Percentiles rank a stretch among this genome's conserved stretches.
Conservation (phyloP, 78 protist species). For the Chrysochromulina parva region DNA sequence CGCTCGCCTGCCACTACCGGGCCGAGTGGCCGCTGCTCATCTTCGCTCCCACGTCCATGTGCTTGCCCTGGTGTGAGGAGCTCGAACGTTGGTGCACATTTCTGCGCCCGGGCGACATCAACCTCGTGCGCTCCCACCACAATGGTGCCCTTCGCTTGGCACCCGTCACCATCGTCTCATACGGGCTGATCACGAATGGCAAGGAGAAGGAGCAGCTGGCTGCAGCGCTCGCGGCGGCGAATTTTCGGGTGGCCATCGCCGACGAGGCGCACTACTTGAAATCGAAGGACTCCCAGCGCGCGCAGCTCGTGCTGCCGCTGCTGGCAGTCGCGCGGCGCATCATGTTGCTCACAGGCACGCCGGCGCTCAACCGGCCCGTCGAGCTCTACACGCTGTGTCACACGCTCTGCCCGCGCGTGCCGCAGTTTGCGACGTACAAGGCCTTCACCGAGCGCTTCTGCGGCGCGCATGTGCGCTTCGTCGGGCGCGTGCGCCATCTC, state of each 20-base stretch:
- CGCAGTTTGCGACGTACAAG: neutral
- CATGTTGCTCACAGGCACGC: conserved; percentile 87
- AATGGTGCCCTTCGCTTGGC: neutral
- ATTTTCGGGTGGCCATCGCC: neutral
- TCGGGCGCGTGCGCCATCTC: neutral
- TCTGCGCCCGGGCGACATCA: neutral
- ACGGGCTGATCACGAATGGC: conserved; percentile 21
- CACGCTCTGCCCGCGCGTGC: conserved; percentile 41
- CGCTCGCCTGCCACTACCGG: neutral
- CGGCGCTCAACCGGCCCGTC: conserved; percentile 80
- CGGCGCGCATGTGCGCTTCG: conserved; percentile 16
- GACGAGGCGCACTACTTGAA: conserved; percentile 23
- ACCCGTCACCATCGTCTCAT: neutral
- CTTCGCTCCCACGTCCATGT: neutral
- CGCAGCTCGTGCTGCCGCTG: neutral
- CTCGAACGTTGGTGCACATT: neutral
- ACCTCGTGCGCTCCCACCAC: neutral
- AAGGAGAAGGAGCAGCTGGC: neutral
- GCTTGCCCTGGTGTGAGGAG: neutral
- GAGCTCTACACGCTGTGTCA: conserved; percentile 84
- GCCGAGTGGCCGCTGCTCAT: conserved; percentile 19
- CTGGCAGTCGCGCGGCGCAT: neutral
- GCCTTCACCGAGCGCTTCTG: conserved; percentile 65
- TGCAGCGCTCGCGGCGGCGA: too few species aligned
- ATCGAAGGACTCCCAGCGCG: neutral